Conservation (phyloP, 2,329 filamentous ascomycete species). For the Aspergillus transmontanensis region DNA sequence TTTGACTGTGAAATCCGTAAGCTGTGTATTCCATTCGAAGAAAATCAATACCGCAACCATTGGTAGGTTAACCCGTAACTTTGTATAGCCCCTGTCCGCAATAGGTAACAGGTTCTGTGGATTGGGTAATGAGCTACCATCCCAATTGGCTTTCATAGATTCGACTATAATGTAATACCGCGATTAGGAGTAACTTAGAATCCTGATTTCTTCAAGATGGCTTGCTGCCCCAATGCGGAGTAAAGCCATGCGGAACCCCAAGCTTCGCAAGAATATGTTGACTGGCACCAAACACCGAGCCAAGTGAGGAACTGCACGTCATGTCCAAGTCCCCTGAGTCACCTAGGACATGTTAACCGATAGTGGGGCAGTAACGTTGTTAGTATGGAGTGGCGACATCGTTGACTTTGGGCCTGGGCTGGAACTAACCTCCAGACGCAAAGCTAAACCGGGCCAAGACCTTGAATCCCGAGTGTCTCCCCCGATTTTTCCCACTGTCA, state of each 20-base stretch:
- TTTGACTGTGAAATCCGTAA: not conserved
- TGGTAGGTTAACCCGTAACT: not conserved
- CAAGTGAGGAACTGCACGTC: not conserved
- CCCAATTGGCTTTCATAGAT: too few relatives aligned
- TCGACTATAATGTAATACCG: too few relatives aligned
- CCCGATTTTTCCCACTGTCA: not conserved
- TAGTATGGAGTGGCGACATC: not conserved
- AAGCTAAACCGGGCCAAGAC: not conserved
- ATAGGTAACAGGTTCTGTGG: not conserved
- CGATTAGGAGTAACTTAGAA: too few relatives aligned
- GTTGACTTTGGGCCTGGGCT: not conserved
- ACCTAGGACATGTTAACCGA: not conserved
- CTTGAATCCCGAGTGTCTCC: not conserved
- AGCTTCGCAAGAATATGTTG: not conserved
- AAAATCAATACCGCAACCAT: not conserved
- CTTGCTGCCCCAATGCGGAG: not conserved
- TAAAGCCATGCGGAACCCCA: not conserved
- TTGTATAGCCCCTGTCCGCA: not conserved
- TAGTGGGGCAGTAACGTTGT: not conserved
- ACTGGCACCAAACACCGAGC: not conserved
- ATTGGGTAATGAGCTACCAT: not conserved
- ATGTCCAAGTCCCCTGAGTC: not conserved
- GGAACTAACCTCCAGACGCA: not conserved
- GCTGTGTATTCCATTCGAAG: not conserved
- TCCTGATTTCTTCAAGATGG: too few relatives aligned